phyloP scores from a whole-genome alignment of 495 filamentous ascomycete species.

The Tuber brumale region DNA sequence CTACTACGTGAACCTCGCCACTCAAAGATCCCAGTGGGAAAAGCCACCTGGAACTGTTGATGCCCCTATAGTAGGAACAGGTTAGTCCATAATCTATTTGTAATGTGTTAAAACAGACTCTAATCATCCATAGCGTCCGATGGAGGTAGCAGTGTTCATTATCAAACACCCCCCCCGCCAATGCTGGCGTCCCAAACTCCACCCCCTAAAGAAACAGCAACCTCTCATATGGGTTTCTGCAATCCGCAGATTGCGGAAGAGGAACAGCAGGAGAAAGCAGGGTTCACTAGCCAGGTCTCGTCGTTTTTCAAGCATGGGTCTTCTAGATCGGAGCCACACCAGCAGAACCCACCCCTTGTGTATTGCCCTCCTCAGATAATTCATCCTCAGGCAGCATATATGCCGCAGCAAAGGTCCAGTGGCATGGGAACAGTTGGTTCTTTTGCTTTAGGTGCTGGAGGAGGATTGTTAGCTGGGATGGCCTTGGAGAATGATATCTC shows the following conservation, averaged over 20 bases:
- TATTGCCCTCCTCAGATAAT: constrained; percentile 1
- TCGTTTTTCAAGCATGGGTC: not conserved
- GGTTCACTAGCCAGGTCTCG: not conserved
- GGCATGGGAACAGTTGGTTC: constrained; percentile 35
- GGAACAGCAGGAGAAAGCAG: not conserved
- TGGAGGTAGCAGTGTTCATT: not conserved
- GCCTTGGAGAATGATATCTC: constrained; percentile 31
- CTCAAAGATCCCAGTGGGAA: constrained; percentile 39
- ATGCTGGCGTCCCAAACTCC: not conserved
- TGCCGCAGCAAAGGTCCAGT: constrained; percentile 8
- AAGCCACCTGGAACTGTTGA: constrained; percentile 28
- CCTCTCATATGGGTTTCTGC: not conserved
- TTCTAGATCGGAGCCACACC: not conserved
- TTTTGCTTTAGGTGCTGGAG: constrained; percentile 41
- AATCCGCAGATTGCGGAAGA: not conserved
- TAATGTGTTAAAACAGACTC: not conserved
- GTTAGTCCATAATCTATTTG: not conserved
- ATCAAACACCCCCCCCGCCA: constrained; percentile 11
- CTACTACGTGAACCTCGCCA: constrained; percentile 38
- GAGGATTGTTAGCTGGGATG: constrained; percentile 39
- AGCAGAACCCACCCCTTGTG: not conserved
- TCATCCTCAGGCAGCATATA: constrained; percentile 5
- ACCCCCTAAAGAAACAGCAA: not conserved
- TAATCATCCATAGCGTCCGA: not conserved
- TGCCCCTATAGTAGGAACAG: constrained; percentile 9